Conservation (phyloP, 495 filamentous ascomycete genomes). For the Tuber indicum region DNA sequence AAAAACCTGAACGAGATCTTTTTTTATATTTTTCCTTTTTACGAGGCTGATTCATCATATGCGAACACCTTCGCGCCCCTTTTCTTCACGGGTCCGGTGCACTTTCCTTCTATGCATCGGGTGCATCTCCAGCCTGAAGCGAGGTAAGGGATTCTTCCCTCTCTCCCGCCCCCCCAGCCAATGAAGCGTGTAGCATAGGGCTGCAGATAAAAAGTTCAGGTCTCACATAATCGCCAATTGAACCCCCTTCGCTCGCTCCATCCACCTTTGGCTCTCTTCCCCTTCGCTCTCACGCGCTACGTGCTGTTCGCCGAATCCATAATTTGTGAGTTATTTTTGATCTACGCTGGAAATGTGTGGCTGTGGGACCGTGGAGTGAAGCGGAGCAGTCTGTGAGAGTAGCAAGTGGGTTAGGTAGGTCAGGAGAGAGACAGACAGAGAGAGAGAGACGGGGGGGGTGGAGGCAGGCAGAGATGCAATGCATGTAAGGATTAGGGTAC, state of each 20-base stretch:
- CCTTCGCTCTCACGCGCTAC: neutral
- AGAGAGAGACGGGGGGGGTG: too few relatives aligned
- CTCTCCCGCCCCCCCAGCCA: neutral
- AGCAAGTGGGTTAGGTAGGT: neutral
- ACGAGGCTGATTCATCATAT: neutral
- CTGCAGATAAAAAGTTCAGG: neutral
- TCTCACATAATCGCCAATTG: constrained; percentile 1
- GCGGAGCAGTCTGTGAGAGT: neutral
- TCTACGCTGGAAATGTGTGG: neutral
- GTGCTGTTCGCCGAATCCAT: neutral
- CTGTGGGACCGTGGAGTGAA: neutral
- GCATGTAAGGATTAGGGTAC: neutral
- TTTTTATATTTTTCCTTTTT: neutral
- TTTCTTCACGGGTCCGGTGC: neutral
- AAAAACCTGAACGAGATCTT: neutral
- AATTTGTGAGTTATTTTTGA: constrained; percentile 3
- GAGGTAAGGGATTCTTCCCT: neutral
- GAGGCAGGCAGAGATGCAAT: neutral
- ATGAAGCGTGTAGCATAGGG: neutral
- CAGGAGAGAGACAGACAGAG: neutral
- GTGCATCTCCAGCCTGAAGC: neutral
- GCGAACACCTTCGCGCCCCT: neutral
- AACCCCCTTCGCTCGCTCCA: neutral
- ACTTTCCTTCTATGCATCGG: neutral
- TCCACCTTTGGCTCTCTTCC: neutral